phyloP scores from a whole-genome alignment of 106 monocot genomes.

The Agapanthus africanus region DNA sequence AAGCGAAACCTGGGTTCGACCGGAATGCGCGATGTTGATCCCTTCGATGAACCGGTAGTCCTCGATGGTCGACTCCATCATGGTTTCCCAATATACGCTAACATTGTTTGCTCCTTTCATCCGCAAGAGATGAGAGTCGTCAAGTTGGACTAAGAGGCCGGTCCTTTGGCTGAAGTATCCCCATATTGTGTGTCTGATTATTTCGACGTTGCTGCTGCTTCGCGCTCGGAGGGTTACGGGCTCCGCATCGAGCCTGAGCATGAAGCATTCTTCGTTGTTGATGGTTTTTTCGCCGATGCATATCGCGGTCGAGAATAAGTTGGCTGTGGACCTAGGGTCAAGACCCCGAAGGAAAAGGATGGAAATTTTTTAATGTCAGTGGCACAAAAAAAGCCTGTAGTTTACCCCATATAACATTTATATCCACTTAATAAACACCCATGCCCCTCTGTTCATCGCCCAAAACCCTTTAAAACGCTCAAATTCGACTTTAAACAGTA shows the following conservation, averaged over 20 bases:
- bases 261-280: conserved; percentile 61
- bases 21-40: conserved; percentile 64
- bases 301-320: conserved; percentile 46
- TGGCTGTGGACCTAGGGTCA: conserved; percentile 70
- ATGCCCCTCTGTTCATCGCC: too few relatives aligned
- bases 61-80: conserved; percentile 49
- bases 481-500: too few relatives aligned
- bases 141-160: conserved; percentile 60
- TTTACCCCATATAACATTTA: too few relatives aligned
- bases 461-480: too few relatives aligned
- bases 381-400: too few relatives aligned
- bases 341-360: too few relatives aligned
- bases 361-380: too few relatives aligned
- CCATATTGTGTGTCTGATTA: conserved; percentile 75
- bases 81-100: conserved; percentile 70
- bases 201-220: conserved; percentile 50
- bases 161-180: conserved; percentile 83
- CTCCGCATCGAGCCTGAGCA: conserved; percentile 62
- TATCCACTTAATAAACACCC: too few relatives aligned
- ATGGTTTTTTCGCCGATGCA: conserved; percentile 73
- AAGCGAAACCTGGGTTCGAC: conserved; percentile 50
- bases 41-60: conserved; percentile 70
- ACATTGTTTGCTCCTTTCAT: conserved; percentile 31
- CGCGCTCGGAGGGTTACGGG: conserved; percentile 34
- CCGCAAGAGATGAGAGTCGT: conserved; percentile 61